Base-by-base conservation (phyloP, 2,329 filamentous ascomycete genomes). In the Aphanoascus verrucosus region DNA sequence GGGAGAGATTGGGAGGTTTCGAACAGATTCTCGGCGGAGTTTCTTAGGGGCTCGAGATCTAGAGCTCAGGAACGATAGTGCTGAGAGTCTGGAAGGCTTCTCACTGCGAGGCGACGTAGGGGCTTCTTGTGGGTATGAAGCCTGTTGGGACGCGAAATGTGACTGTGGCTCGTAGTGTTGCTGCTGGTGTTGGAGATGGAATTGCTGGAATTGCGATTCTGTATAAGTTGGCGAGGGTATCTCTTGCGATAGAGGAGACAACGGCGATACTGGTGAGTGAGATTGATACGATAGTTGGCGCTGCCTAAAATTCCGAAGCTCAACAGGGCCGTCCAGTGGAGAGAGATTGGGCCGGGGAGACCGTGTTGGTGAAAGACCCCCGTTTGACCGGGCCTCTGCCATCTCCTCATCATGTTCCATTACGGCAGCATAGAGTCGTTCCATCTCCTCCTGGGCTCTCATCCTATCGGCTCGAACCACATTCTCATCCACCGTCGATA, bases 401-500 rank as follows among this genome's bases (percentile, higher is more conserved):
- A 74, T 77, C 58, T 73, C 71, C 44, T 75, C 77, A 59, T 96
- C 90, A 62, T 94, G 86, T 67, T 89, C 88, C 83, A 95, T 85
- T 58, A 95, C 90, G 60, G 89, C 85, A 57, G 84, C 88, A 71
- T 96, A 97, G 67, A 97, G 82, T 62, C 87, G 82, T 68, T 95
- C 89, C 69, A 96, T 82, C 67, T 95, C 86, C 59, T 84, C 77
- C 68, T 93, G 83, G 58, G 87, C 83, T 73, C 84, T 84, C 63
- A 79, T 77, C 65, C 79, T 81, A 69, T 95, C 87, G 56, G 80
- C 78, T 55, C 84, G 80, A 20, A 96, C 78, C 14, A 95, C 79
- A 55, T 77, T 78, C 55, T 85, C 82, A 67, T 96, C 88, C 56
- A 96, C 86, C 19, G 81, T 82, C 14, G 77, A 78, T 56, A 87